Evolutionary conservation across 2,329 filamentous ascomycete genomes (phyloP).

Genomic region (Scedosporium aurantiacum): DNA sequence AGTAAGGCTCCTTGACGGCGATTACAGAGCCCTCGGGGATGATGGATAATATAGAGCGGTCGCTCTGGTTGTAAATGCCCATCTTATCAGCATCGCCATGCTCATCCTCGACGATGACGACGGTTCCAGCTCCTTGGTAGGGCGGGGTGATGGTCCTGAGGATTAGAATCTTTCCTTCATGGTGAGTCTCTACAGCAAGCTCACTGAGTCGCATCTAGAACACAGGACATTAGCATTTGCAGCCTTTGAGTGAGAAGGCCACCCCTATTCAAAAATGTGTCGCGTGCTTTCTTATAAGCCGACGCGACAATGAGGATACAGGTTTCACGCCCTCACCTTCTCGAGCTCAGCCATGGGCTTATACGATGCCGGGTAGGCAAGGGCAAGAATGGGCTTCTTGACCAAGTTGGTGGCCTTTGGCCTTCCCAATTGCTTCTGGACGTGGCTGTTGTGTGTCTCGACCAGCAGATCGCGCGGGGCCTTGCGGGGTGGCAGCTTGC

Average conservation of each 20-base stretch:
- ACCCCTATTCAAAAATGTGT: no score
- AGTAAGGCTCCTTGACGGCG: constrained; percentile 26
- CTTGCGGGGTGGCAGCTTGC: constrained; percentile 11
- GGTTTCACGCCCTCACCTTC: constrained; percentile 6
- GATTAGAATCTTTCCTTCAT: constrained; percentile 20
- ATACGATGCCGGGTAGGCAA: constrained; percentile 13
- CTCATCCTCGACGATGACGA: constrained; percentile 24
- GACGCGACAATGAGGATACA: background rate
- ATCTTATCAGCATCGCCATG: constrained; percentile 24
- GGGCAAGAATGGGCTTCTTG: constrained; percentile 14
- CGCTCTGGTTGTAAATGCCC: constrained; percentile 25
- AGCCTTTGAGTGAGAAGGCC: background rate
- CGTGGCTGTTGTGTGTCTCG: constrained; percentile 12
- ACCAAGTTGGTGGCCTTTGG: constrained; percentile 13
- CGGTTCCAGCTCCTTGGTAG: constrained; percentile 21
- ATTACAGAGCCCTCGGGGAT: constrained; percentile 21
- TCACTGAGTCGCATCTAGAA: constrained; percentile 18
- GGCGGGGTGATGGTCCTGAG: constrained; percentile 20
- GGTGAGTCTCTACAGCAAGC: constrained; percentile 21
- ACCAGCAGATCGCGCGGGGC: constrained; percentile 9
- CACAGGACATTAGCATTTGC: background rate
- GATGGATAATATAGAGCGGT: constrained; percentile 19
- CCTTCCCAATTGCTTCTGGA: constrained; percentile 5
- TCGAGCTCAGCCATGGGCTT: constrained; percentile 8
- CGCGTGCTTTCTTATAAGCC: background rate